Evolutionary conservation across 2,329 filamentous ascomycete species (phyloP).

Genomic region (Phialophora tarda): DNA sequence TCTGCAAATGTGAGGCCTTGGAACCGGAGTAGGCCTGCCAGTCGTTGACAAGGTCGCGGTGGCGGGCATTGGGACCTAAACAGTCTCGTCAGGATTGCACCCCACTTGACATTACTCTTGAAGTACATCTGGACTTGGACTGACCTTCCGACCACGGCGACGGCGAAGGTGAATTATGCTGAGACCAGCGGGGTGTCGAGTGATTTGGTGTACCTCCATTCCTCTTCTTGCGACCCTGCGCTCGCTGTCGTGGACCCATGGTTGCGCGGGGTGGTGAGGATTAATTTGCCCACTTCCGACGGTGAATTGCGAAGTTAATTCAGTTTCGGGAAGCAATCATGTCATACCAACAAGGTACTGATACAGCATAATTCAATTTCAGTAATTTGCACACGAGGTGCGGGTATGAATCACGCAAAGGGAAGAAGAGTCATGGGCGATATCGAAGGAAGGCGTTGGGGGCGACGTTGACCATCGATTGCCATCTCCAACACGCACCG

Average conservation of each 20-base stretch:
- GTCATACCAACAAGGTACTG: neutral
- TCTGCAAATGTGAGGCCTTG: slow-evolving; percentile 33
- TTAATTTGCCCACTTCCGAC: neutral
- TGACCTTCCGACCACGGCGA: slow-evolving; percentile 31
- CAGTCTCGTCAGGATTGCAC: slow-evolving; percentile 20
- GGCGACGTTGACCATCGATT: neutral
- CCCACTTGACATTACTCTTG: neutral
- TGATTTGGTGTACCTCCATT: slow-evolving; percentile 27
- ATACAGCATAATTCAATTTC: neutral
- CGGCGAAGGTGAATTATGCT: slow-evolving; percentile 23
- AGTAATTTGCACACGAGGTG: neutral
- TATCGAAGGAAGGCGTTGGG: neutral
- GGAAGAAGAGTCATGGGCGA: neutral
- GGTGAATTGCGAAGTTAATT: neutral
- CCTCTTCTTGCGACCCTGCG: slow-evolving; percentile 33
- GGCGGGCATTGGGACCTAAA: slow-evolving; percentile 24
- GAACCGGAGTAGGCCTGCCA: slow-evolving; percentile 36
- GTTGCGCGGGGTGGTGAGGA: slow-evolving; percentile 16
- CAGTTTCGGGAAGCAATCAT: neutral
- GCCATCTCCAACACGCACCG: neutral
- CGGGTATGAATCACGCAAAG: neutral
- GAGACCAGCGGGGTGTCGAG: slow-evolving; percentile 22
- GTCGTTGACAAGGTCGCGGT: slow-evolving; percentile 22
- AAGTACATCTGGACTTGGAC: slow-evolving; percentile 26
- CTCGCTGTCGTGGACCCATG: slow-evolving; percentile 39